Conservation (phyloP, 2,329 filamentous ascomycete species). For the Aspergillus arachidicola region DNA sequence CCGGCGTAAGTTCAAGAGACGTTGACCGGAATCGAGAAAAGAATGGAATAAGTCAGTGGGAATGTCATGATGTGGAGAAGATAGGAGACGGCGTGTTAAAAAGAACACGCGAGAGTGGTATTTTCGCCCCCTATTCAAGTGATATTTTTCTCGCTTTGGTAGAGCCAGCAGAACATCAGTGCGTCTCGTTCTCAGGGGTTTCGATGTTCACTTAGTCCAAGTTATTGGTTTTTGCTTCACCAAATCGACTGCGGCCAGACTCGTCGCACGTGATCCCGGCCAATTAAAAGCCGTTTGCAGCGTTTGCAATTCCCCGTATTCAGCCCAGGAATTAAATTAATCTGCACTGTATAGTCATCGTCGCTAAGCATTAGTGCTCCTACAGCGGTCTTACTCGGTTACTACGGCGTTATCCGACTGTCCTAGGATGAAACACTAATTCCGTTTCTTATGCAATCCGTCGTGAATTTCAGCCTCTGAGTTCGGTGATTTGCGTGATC, state of each 20-base stretch:
- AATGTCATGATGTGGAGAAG: not conserved
- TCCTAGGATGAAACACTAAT: not conserved
- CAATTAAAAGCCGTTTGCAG: not conserved
- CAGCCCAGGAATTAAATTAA: not conserved
- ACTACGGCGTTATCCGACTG: not conserved
- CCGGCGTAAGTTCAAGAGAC: not conserved
- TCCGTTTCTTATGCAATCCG: not conserved
- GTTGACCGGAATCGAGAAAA: not conserved
- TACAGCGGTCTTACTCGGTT: not conserved
- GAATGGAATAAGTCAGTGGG: not conserved
- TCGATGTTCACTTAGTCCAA: not conserved
- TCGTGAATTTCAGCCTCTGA: not conserved
- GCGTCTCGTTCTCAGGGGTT: not conserved
- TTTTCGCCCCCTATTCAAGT: slow-evolving; percentile 1
- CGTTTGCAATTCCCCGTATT: not conserved
- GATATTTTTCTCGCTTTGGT: not conserved
- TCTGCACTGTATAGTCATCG: not conserved
- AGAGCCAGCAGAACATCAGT: slow-evolving; percentile 4
- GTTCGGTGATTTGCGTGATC: not conserved
- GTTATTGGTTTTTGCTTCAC: not conserved
- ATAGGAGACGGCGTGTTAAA: not conserved
- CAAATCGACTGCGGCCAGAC: slow-evolving; percentile 1
- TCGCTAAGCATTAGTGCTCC: not conserved
- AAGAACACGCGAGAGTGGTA: not conserved
- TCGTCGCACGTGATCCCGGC: not conserved